Percentiles rank a stretch among this genome's conserved stretches.
These are phyloP conservation scores for Tritrichomonas musculus DNA, from an alignment of 208 protist species.

Conservation along the genomic window DNA sequence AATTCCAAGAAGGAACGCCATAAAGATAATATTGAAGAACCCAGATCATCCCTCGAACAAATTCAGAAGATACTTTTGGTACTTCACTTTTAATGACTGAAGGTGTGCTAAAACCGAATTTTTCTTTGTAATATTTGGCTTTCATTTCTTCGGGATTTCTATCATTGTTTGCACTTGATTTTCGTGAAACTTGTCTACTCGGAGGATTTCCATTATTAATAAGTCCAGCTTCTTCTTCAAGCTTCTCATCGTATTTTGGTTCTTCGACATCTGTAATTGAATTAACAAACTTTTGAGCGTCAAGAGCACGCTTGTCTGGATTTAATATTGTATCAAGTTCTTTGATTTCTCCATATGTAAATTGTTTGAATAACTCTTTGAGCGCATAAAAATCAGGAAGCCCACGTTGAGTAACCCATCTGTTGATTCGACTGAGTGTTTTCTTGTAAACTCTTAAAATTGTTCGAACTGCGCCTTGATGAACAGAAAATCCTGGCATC, in stretches of 20 bases:
- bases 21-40: slow-evolving; percentile 63
- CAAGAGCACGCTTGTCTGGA: not conserved
- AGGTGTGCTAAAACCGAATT: not conserved
- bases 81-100: not conserved
- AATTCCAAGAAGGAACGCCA: slow-evolving; percentile 57
- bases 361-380: not conserved
- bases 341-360: not conserved
- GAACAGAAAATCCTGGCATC: slow-evolving; percentile 79
- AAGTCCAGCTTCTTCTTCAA: not conserved
- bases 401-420: slow-evolving; percentile 65
- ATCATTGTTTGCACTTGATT: not conserved
- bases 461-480: slow-evolving; percentile 69
- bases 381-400: slow-evolving; percentile 40
- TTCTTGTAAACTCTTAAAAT: slow-evolving; percentile 72
- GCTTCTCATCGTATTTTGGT: not conserved
- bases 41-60: slow-evolving; percentile 61
- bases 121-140: slow-evolving; percentile 19
- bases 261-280: not conserved
- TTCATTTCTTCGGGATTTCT: not conserved
- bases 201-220: not conserved
- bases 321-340: not conserved
- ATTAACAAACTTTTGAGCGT: not conserved
- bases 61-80: slow-evolving; percentile 26
- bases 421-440: slow-evolving; percentile 59
- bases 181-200: too few relatives aligned